Evolutionary conservation across 345 rosid species (phyloP).

Genomic region (Linum lewisii): DNA sequence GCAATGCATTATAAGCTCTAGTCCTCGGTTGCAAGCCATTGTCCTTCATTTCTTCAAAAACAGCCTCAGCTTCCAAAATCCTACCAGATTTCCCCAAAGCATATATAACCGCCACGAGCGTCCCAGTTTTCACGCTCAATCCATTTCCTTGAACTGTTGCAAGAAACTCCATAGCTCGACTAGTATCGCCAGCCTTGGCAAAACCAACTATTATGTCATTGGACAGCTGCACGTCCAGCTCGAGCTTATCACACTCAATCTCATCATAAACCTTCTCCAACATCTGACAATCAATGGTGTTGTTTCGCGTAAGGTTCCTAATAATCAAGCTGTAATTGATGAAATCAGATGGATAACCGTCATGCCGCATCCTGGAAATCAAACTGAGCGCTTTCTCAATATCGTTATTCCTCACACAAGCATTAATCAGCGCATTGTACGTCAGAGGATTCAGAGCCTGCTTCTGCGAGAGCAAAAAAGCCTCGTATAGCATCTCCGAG

Average conservation of each 20-base stretch:
- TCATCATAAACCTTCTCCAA: conserved; percentile 60
- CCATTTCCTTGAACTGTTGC: conserved; percentile 70
- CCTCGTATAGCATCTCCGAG: conserved; percentile 92
- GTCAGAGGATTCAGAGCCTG: conserved; percentile 76
- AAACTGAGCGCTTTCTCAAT: conserved; percentile 75
- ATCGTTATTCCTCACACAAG: conserved; percentile 80
- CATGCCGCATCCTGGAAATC: conserved; percentile 77
- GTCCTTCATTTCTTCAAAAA: conserved; percentile 84
- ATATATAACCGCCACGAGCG: conserved; percentile 52
- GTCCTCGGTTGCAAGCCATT: conserved; percentile 68
- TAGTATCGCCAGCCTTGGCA: conserved; percentile 71
- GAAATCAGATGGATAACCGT: conserved; percentile 80
- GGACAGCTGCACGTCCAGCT: conserved; percentile 64
- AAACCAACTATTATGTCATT: conserved; percentile 78
- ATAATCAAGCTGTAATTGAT: conserved; percentile 80
- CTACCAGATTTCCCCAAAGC: conserved; percentile 57
- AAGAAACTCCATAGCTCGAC: conserved; percentile 53
- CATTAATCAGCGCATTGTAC: conserved; percentile 82
- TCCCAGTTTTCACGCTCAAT: conserved; percentile 47
- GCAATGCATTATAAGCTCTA: conserved; percentile 76
- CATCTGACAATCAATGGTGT: conserved; percentile 53
- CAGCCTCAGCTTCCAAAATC: conserved; percentile 76
- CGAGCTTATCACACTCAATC: conserved; percentile 62
- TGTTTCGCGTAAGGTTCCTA: conserved; percentile 53
- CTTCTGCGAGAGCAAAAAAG: conserved; percentile 70